Percentiles rank a stretch among this genome's conserved stretches.
Conservation (phyloP, 2,329 filamentous ascomycete species). For the Ophiostoma sp. region DNA sequence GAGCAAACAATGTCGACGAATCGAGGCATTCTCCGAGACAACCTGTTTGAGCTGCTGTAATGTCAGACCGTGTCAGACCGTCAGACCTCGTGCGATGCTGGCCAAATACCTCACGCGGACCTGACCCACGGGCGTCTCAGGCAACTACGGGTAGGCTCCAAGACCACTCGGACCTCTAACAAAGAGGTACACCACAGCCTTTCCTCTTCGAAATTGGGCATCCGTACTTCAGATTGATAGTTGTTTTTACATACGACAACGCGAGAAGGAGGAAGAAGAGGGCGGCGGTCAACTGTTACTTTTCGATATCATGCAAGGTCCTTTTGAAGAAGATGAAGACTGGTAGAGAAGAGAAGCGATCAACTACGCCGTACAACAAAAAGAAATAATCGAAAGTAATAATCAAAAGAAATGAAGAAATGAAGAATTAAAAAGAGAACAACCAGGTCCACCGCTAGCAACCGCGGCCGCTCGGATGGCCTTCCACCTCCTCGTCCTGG, state of each 20-base stretch:
- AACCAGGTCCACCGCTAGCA: not conserved
- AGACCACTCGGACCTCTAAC: not conserved
- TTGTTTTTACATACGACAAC: not conserved
- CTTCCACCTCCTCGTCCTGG: not conserved
- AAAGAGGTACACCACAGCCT: not conserved
- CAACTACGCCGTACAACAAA: not conserved
- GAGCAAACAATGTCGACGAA: constrained; percentile 5
- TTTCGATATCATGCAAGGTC: not conserved
- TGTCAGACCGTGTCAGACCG: constrained; percentile 9
- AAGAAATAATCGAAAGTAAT: not conserved
- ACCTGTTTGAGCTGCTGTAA: constrained; percentile 1
- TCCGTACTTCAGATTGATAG: not conserved
- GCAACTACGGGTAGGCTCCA: not conserved
- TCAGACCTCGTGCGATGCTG: not conserved
- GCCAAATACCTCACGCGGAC: not conserved
- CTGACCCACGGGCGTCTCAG: not conserved
- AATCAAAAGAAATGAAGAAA: not conserved
- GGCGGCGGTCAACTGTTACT: constrained; percentile 7
- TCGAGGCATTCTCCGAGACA: constrained; percentile 4
- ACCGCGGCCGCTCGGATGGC: constrained; percentile 3
- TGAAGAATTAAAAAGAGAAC: not conserved
- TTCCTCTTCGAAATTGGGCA: not conserved
- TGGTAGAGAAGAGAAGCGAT: not conserved
- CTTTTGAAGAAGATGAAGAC: not conserved
- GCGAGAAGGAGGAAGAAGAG: not conserved